A percentile compares a stretch with the other conserved stretches of the same genome.
These are phyloP conservation scores for Porodaedalea pini DNA, from an alignment of 1,284 basidiomycete species.

Conservation along the genomic window DNA sequence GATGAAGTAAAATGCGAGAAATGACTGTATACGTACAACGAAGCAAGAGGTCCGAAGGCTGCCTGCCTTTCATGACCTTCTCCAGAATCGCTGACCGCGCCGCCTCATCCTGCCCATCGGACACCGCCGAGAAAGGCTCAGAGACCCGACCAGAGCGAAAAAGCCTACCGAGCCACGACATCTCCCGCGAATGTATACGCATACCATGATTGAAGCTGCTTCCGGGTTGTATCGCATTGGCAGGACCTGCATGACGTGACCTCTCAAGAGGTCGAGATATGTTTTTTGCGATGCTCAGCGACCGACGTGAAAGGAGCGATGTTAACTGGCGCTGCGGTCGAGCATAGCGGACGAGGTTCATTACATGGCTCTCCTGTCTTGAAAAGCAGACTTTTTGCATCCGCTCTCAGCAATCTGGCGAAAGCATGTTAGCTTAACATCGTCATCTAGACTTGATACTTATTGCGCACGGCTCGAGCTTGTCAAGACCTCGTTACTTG, in stretches of 20 bases:
- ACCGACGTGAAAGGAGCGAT: conserved; percentile 19
- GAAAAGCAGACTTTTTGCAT: conserved; percentile 11
- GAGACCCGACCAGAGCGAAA: conserved; percentile 25
- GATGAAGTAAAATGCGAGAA: conserved; percentile 15
- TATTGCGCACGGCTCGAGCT: neutral
- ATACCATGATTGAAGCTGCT: neutral
- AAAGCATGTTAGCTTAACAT: neutral
- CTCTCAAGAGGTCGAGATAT: conserved; percentile 29
- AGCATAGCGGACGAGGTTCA: conserved; percentile 12
- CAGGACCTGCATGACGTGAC: neutral
- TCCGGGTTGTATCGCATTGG: neutral
- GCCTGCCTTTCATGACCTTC: conserved; percentile 76
- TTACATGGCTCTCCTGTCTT: conserved; percentile 16
- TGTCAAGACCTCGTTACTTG: neutral
- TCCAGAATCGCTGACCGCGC: conserved; percentile 70
- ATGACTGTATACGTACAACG: conserved; percentile 57
- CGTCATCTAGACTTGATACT: neutral
- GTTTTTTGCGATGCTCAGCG: conserved; percentile 9
- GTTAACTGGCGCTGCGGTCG: neutral
- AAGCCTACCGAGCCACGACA: conserved; percentile 31
- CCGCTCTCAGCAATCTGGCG: neutral
- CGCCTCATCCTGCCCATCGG: conserved; percentile 61
- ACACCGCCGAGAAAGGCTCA: conserved; percentile 24
- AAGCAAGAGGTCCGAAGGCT: conserved; percentile 77
- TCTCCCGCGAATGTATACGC: conserved; percentile 15